phyloP scores from a whole-genome alignment of 1,284 basidiomycete species.

The Dichomitus squalens region DNA sequence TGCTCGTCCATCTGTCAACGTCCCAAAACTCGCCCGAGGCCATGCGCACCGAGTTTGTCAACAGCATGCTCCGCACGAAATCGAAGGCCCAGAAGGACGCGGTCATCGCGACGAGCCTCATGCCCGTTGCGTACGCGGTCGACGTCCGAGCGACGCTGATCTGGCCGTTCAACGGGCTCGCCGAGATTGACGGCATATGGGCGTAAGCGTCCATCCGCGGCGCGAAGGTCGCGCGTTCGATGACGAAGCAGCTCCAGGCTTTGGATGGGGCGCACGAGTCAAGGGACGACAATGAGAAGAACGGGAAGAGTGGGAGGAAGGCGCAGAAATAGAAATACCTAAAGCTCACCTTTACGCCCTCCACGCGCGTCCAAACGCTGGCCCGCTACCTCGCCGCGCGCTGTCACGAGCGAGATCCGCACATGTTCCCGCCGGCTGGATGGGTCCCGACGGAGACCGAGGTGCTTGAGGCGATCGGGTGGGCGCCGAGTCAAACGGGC shows the following conservation, averaged over 20 bases:
- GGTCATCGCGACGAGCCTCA: neutral
- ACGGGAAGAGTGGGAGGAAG: neutral
- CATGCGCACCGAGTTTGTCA: slow-evolving; percentile 1
- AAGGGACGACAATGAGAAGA: too few species aligned
- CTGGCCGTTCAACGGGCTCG: neutral
- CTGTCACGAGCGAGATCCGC: neutral
- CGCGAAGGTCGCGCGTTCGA: neutral
- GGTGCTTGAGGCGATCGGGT: neutral
- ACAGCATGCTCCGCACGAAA: neutral
- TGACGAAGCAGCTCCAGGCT: neutral
- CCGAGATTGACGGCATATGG: neutral
- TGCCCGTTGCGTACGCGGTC: neutral
- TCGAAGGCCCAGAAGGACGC: neutral
- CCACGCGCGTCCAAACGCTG: neutral
- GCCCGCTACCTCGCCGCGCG: neutral
- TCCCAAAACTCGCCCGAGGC: neutral
- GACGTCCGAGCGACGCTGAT: neutral
- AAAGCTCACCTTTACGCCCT: slow-evolving; percentile 1
- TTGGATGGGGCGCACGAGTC: neutral
- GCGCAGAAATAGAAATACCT: neutral
- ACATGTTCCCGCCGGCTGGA: neutral
- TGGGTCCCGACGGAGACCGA: neutral
- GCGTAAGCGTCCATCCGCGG: slow-evolving; percentile 1
- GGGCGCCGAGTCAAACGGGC: neutral
- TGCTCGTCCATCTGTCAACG: neutral